These are phyloP conservation scores for Tillandsia fasciculata DNA, from an alignment of 176 grass and related monocot species.

Conservation along the genomic window DNA sequence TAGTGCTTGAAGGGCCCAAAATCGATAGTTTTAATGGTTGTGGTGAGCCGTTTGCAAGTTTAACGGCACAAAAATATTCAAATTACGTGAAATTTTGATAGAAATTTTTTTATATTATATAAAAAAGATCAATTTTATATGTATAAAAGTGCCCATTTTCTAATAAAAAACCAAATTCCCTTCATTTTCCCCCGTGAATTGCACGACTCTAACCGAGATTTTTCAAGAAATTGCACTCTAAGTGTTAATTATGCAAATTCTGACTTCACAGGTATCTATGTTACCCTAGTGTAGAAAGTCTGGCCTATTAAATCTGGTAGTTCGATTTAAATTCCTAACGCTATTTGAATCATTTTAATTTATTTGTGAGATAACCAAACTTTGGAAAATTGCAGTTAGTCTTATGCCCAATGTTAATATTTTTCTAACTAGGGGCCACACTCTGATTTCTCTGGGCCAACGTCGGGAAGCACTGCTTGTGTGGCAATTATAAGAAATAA, in stretches of 20 bases:
- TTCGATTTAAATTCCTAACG: neutral
- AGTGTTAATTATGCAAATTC: neutral
- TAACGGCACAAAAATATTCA: no score
- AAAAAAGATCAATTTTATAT: no score
- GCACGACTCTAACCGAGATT: no score
- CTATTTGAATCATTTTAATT: neutral
- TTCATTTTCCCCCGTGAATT: no score
- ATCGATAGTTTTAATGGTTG: no score
- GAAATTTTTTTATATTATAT: no score
- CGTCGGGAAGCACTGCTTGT: slow-evolving; percentile 77
- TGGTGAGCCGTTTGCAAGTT: no score
- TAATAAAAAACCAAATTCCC: no score
- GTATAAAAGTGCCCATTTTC: no score
- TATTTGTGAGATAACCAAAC: neutral
- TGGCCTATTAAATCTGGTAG: neutral
- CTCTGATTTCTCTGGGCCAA: slow-evolving; percentile 75
- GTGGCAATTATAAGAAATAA: slow-evolving; percentile 83
- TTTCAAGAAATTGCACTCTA: neutral
- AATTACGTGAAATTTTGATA: no score
- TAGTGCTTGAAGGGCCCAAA: no score
- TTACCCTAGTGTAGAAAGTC: no score
- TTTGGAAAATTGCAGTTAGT: slow-evolving; percentile 2
- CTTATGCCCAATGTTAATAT: slow-evolving; percentile 3
- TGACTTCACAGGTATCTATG: neutral
- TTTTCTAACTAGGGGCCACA: slow-evolving; percentile 70